A percentile compares a stretch with the other conserved stretches of the same genome.
Conservation (phyloP, 225 moss, liverwort and hornwort species). For the Climacium dendroides region DNA sequence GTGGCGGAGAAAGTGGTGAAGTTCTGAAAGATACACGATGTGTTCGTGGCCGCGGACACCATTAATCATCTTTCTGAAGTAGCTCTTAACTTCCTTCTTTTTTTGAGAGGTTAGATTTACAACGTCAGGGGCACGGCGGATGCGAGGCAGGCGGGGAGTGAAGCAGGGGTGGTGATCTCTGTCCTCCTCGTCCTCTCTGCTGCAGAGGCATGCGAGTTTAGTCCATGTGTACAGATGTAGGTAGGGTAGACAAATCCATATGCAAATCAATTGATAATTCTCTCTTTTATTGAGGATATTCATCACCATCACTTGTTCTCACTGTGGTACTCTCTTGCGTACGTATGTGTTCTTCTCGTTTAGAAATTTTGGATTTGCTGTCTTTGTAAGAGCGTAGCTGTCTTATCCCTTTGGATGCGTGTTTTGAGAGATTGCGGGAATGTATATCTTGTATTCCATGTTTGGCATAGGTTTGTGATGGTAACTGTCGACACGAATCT, state of each 20-base stretch:
- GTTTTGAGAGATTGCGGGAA: not conserved
- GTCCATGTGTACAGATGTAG: slow-evolving; percentile 41
- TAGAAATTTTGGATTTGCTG: not conserved
- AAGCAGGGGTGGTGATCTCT: not conserved
- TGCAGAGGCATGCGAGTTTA: not conserved
- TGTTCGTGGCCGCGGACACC: not conserved
- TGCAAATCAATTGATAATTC: slow-evolving; percentile 45
- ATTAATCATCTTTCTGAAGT: not conserved
- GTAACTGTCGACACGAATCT: not conserved
- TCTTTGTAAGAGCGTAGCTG: too few species aligned
- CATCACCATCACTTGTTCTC: not conserved
- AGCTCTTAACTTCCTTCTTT: slow-evolving; percentile 26
- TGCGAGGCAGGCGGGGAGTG: not conserved
- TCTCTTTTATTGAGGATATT: slow-evolving; percentile 20
- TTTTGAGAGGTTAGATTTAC: slow-evolving; percentile 44
- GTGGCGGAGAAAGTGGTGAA: slow-evolving; percentile 51
- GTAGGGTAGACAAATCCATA: slow-evolving; percentile 13
- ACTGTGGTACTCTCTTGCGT: not conserved
- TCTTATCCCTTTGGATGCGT: not conserved
- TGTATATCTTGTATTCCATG: not conserved
- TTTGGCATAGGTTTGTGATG: not conserved
- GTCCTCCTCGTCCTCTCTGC: not conserved
- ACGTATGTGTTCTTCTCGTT: not conserved
- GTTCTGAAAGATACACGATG: slow-evolving; percentile 14
- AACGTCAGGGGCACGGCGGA: not conserved